Evolutionary conservation across 2,329 filamentous ascomycete genomes (phyloP).

Genomic region (Microsporum audouinii): DNA sequence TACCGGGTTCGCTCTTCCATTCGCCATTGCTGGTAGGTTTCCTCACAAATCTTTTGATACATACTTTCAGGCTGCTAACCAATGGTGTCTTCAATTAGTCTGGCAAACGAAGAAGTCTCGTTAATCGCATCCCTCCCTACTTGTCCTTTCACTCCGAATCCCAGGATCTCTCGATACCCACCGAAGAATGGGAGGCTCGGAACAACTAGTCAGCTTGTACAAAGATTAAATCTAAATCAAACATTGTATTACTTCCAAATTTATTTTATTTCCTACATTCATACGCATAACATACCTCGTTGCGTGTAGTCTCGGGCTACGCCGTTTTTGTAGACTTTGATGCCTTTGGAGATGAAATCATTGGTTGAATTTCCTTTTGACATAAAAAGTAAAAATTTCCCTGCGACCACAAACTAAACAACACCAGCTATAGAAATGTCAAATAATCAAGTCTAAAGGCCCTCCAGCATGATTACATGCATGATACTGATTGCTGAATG

Average conservation of each 20-base stretch:
- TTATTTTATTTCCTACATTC: background rate
- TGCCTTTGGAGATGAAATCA: conserved; percentile 18
- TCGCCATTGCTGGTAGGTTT: conserved; percentile 52
- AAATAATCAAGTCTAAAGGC: background rate
- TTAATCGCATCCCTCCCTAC: conserved; percentile 19
- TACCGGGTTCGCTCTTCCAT: conserved; percentile 48
- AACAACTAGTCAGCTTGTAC: conserved; percentile 10
- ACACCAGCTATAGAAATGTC: background rate
- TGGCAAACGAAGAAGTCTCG: conserved; percentile 58
- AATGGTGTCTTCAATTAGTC: conserved; percentile 33
- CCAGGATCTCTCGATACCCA: background rate
- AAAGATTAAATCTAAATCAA: conserved; percentile 8
- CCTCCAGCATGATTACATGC: background rate
- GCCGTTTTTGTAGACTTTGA: background rate
- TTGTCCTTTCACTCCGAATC: background rate
- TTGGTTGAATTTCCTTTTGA: conserved; percentile 12
- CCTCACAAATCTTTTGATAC: background rate
- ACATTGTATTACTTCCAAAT: conserved; percentile 1
- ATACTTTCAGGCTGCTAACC: background rate
- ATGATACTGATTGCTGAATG: conserved; percentile 12
- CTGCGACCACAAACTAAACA: background rate
- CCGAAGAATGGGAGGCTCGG: background rate
- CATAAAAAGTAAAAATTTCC: conserved; percentile 5
- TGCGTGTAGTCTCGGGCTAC: background rate
- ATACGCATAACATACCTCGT: background rate